Evolutionary conservation across 2,329 filamentous ascomycete species (phyloP).

Genomic region (Hypoxylon rubiginosum): DNA sequence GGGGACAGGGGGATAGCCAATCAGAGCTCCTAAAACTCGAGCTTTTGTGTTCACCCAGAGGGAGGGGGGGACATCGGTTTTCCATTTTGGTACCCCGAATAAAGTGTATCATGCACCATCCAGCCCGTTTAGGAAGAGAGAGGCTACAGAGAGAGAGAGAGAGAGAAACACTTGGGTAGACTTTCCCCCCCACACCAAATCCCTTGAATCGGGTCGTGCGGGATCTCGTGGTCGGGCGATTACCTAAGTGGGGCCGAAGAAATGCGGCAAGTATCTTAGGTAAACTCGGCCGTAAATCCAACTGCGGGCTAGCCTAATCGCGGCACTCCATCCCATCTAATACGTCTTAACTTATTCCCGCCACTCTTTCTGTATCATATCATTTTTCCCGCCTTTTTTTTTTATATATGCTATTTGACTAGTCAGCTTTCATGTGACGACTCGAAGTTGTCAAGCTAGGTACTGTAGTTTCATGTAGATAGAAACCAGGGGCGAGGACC

Average conservation of each 20-base stretch:
- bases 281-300: slow-evolving; percentile 21
- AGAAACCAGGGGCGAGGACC: neutral
- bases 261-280: slow-evolving; percentile 22
- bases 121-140: neutral
- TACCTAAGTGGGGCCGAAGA: slow-evolving; percentile 36
- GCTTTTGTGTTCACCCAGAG: too few species aligned
- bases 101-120: neutral
- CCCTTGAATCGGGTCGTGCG: slow-evolving; percentile 26
- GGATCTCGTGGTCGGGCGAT: slow-evolving; percentile 36
- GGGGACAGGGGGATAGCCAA: too few species aligned
- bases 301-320: slow-evolving; percentile 19
- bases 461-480: slow-evolving; percentile 1
- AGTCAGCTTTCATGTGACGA: neutral
- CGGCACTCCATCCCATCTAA: slow-evolving; percentile 6
- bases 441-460: neutral
- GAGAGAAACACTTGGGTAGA: neutral
- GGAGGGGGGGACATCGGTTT: too few species aligned
- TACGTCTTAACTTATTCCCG: neutral
- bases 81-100: neutral
- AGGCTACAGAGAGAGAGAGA: neutral
- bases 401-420: neutral
- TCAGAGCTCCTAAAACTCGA: too few species aligned
- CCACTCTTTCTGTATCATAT: neutral
- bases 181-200: slow-evolving; percentile 20
- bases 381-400: neutral